Evolutionary conservation across 2,329 filamentous ascomycete genomes (phyloP), one percentile per base, ranked within the genome.

Genomic region (Rhynchosporium secalis): DNA sequence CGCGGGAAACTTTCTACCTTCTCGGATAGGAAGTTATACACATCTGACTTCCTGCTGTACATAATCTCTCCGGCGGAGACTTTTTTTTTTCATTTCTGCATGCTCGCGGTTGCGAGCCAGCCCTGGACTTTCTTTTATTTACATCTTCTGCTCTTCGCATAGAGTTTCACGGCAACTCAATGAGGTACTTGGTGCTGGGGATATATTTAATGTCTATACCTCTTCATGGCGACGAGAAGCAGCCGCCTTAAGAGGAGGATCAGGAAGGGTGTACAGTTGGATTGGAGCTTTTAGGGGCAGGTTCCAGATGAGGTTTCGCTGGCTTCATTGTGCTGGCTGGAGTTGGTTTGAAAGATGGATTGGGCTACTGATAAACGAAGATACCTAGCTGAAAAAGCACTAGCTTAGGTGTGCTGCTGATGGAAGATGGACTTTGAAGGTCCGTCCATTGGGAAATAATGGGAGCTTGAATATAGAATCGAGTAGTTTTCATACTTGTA

Each of bases 201-300:
- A 61, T 54, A 60, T 64, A 65, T 65, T 68, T 69, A 70, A 69
- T 70, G 68, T 70, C 57, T 70, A 70, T 67, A 69, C 62, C 64
- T 62, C 62, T 64, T 61, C 55, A 56, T 41, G 57, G 47, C 38
- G 52, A 56, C 28, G 26, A 51, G 38, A 47, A 48, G 41, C 41
- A 31, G 56, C 20, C 43, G 60, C 20, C 51, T 52, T n/a, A 56
- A 56, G 48, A 38, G 33, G 38, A 38, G 52, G 51, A 48, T 47
- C 12, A 26, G 40, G 38, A 41, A 40, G 47, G 29, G 60, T 65
- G 60, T 65, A 65, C 56, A 62, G 55, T 60, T 62, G 63, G 57
- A 61, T 56, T 54, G 52, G 43, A 26, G 8, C 33, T 57, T 63
- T 61, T 48, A 48, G 58, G 60, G 58, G 55, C 63, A 59, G 58